Percentiles rank a stretch among this genome's conserved stretches.
Conservation (phyloP, 1,139 yeast genomes). For the Suhomyces coccinellae region DNA sequence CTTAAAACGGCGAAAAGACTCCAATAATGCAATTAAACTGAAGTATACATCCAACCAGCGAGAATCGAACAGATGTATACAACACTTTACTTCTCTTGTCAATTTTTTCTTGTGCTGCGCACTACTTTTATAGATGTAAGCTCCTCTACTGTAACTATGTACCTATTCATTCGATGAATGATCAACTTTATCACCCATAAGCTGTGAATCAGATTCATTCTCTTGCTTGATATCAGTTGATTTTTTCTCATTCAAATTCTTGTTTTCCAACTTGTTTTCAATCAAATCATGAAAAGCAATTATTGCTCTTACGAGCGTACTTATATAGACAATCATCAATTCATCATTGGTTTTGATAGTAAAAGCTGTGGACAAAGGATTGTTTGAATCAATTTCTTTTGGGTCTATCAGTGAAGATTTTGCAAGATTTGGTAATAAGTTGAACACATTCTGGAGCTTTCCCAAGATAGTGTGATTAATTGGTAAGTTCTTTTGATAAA, state of each 20-base stretch:
- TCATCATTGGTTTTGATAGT: conserved; percentile 94
- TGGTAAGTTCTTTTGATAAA: conserved; percentile 70
- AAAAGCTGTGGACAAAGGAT: conserved; percentile 73
- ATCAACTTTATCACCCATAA: neutral
- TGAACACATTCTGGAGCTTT: conserved; percentile 91
- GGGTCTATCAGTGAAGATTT: conserved; percentile 26
- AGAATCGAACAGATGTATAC: neutral
- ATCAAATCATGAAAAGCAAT: conserved; percentile 96
- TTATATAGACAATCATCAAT: conserved; percentile 87
- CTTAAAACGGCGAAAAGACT: neutral
- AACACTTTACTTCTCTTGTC: neutral
- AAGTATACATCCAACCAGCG: neutral
- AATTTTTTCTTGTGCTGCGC: conserved; percentile 1
- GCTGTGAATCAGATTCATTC: conserved; percentile 1
- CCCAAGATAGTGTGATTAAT: conserved; percentile 89
- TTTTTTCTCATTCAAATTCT: conserved; percentile 49
- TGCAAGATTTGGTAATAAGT: conserved; percentile 80
- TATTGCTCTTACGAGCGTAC: conserved; percentile 88
- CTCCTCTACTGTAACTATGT: neutral
- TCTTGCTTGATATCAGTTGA: conserved; percentile 1
- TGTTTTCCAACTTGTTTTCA: conserved; percentile 90
- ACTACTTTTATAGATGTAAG: conserved; percentile 2
- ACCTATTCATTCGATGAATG: conserved; percentile 1
- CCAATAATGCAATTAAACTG: neutral
- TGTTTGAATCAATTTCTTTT: conserved; percentile 18